Conservation (phyloP, 1,284 basidiomycete genomes). For the Puccinia hordei region DNA sequence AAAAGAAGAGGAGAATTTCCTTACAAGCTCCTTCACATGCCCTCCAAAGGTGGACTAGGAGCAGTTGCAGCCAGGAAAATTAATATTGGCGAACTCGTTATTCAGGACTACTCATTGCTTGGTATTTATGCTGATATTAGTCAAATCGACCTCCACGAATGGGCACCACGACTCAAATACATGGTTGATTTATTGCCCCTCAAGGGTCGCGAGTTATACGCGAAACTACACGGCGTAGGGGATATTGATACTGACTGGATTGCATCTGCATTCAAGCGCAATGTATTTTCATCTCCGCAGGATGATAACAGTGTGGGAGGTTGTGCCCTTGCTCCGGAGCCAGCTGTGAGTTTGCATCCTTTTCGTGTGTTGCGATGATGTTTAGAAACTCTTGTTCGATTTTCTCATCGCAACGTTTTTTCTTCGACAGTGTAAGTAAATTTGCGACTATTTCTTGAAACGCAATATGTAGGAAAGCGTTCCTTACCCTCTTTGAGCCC, state of each 20-base stretch:
- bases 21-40: constrained; percentile 27
- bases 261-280: constrained; percentile 30
- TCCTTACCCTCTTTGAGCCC: background rate
- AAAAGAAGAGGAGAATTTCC: constrained; percentile 4
- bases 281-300: constrained; percentile 26
- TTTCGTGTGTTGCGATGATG: background rate
- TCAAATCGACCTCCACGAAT: background rate
- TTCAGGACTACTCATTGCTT: constrained; percentile 34
- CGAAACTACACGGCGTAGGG: constrained; percentile 44
- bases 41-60: constrained; percentile 37
- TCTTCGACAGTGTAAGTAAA: too few species aligned
- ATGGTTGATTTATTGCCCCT: constrained; percentile 40
- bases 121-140: background rate
- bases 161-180: constrained; percentile 27
- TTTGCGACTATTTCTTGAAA: background rate
- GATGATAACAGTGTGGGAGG: constrained; percentile 22
- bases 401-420: too few species aligned
- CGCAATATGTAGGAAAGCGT: too few species aligned
- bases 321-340: constrained; percentile 40
- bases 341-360: constrained; percentile 21
- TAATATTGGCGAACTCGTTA: constrained; percentile 13
- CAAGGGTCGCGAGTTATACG: constrained; percentile 39
- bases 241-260: constrained; percentile 23
- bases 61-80: constrained; percentile 21
- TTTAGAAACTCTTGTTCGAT: background rate